A percentile compares a stretch with the other conserved stretches of the same genome.
Conservation (phyloP, 1,284 basidiomycete genomes). For the Neotropicomus parvogracilis region DNA sequence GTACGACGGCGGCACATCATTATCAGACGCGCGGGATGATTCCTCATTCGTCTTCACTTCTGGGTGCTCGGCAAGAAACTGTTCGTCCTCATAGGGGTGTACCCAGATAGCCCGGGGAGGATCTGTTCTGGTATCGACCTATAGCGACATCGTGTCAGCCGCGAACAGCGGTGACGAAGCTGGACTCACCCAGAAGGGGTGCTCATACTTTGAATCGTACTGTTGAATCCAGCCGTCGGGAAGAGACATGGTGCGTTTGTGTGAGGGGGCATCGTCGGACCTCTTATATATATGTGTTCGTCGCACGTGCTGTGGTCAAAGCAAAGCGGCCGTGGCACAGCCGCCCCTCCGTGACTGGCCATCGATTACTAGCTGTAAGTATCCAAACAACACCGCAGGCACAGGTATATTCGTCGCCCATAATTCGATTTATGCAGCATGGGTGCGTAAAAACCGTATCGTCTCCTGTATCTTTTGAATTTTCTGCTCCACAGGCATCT, state of each 20-base stretch:
- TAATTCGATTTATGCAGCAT: conserved; percentile 1
- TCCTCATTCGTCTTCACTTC: conserved; percentile 41
- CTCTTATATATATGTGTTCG: neutral
- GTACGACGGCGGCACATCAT: conserved; percentile 31
- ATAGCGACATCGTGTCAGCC: conserved; percentile 16
- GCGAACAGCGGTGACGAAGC: neutral
- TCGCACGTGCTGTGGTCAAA: conserved; percentile 22
- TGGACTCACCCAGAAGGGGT: conserved; percentile 36
- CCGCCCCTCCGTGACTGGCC: no score
- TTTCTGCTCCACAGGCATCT: conserved; percentile 57
- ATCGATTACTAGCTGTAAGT: neutral
- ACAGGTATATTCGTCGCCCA: neutral
- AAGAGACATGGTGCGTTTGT: conserved; percentile 35
- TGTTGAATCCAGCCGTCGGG: conserved; percentile 65
- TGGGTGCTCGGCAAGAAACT: conserved; percentile 56
- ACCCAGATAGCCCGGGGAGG: conserved; percentile 71
- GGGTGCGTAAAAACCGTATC: conserved; percentile 26
- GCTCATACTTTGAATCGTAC: conserved; percentile 37
- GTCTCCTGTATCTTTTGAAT: conserved; percentile 37
- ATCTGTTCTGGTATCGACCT: conserved; percentile 60
- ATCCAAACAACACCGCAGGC: neutral
- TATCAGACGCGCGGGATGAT: conserved; percentile 16
- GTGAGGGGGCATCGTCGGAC: neutral
- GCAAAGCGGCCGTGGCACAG: conserved; percentile 4
- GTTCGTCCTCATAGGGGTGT: conserved; percentile 66